Evolutionary conservation across 768 basidiomycete species (phyloP).

Genomic region (Ephemerocybe angulata): DNA sequence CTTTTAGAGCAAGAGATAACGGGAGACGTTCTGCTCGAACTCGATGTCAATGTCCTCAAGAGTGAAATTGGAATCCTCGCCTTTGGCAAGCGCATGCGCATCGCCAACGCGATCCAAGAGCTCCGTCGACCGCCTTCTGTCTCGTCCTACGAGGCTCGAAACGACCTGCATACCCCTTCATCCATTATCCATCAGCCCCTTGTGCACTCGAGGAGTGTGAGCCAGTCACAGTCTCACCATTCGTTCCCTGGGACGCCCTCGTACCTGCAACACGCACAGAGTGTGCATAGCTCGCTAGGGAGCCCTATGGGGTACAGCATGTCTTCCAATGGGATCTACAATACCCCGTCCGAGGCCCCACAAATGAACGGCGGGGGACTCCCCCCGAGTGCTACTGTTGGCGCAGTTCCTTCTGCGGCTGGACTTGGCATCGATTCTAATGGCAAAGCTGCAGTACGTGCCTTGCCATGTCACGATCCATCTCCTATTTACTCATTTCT

Average conservation of each 20-base stretch:
- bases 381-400: slow-evolving; percentile 9
- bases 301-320: slow-evolving; percentile 30
- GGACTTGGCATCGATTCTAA: slow-evolving; percentile 22
- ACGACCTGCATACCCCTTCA: slow-evolving; percentile 24
- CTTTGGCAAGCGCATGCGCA: slow-evolving; percentile 91
- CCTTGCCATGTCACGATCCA: background rate
- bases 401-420: slow-evolving; percentile 6
- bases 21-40: slow-evolving; percentile 93
- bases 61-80: slow-evolving; percentile 89
- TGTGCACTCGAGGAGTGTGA: slow-evolving; percentile 38
- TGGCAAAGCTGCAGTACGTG: slow-evolving; percentile 12
- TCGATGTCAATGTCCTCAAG: slow-evolving; percentile 89
- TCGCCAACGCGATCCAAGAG: slow-evolving; percentile 89
- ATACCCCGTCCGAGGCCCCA: background rate
- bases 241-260: slow-evolving; percentile 37
- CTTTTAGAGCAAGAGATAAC: slow-evolving; percentile 93
- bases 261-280: slow-evolving; percentile 29
- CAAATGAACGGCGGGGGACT: slow-evolving; percentile 8
- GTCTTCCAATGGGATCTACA: slow-evolving; percentile 7
- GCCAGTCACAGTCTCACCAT: slow-evolving; percentile 42
- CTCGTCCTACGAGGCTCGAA: slow-evolving; percentile 44
- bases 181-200: slow-evolving; percentile 25
- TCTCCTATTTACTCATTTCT: background rate
- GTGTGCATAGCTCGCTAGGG: slow-evolving; percentile 40
- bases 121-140: slow-evolving; percentile 72